phyloP scores from a whole-genome alignment of 352 stramenopile genomes.

The Globisporangium nagaii region DNA sequence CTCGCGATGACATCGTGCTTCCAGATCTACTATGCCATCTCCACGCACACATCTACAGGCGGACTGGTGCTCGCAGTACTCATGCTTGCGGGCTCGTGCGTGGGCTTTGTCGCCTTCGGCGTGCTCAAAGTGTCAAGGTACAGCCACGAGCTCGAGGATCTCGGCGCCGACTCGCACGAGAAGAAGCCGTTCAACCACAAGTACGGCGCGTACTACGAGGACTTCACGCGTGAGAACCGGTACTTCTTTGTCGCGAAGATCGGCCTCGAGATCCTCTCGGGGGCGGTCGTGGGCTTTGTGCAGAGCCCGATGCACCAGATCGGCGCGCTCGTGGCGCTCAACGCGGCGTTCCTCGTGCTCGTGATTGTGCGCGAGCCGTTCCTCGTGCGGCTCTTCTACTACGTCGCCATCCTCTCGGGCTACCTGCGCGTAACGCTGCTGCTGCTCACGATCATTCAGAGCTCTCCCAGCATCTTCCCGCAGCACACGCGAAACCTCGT shows the following conservation, averaged over 20 bases:
- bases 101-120: constrained; percentile 31
- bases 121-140: constrained; percentile 35
- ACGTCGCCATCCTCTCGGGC: constrained; percentile 23
- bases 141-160: constrained; percentile 29
- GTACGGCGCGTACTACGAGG: constrained; percentile 47
- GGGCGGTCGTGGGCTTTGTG: constrained; percentile 28
- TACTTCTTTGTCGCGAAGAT: constrained; percentile 52
- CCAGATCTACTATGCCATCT: constrained; percentile 30
- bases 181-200: constrained; percentile 34
- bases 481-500: constrained; percentile 39
- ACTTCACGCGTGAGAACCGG: constrained; percentile 36
- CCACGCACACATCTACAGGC: constrained; percentile 8
- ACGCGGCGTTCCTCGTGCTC: constrained; percentile 28
- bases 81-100: constrained; percentile 19
- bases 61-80: constrained; percentile 26
- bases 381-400: constrained; percentile 36
- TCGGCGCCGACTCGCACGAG: constrained; percentile 31
- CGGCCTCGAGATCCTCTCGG: constrained; percentile 33
- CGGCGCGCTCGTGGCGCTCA: constrained; percentile 30
- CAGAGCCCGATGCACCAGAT: constrained; percentile 34
- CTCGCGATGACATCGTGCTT: constrained; percentile 43
- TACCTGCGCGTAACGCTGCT: constrained; percentile 42
- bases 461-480: constrained; percentile 22
- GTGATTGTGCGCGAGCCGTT: constrained; percentile 37
- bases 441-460: constrained; percentile 34